Evolutionary conservation across 2,329 filamentous ascomycete species (phyloP).

Genomic region (Colletotrichum sp.): DNA sequence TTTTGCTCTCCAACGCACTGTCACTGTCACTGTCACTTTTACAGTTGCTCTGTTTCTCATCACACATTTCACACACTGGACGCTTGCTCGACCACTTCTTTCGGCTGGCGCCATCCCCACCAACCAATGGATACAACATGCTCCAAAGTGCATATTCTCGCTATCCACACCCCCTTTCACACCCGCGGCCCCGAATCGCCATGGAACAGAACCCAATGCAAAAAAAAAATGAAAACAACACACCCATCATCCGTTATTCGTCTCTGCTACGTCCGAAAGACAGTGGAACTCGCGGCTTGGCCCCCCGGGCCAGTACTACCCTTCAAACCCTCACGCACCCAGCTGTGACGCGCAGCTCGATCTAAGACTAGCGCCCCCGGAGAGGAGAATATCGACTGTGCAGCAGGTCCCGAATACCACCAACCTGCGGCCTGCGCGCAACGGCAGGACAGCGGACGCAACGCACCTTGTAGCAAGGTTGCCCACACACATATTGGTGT

Average conservation of each 20-base stretch:
- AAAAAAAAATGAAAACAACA: neutral
- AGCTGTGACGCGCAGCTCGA: slow-evolving; percentile 21
- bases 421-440: neutral
- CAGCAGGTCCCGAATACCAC: slow-evolving; percentile 21
- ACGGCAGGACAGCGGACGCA: neutral
- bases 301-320: neutral
- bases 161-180: neutral
- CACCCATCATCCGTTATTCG: slow-evolving; percentile 4
- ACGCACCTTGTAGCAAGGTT: neutral
- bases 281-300: slow-evolving; percentile 12
- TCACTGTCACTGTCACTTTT: neutral
- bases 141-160: neutral
- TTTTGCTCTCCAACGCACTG: neutral
- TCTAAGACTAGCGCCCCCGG: slow-evolving; percentile 15
- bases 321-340: slow-evolving; percentile 8
- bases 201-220: neutral
- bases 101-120: neutral
- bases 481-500: neutral
- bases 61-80: neutral
- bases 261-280: slow-evolving; percentile 21
- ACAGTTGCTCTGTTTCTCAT: neutral
- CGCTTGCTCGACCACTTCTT: neutral
- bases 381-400: slow-evolving; percentile 20
- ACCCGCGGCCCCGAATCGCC: neutral
- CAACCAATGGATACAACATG: neutral